Base-by-base conservation (phyloP, 805 yeast species). In the Yarrowia sp. region DNA sequence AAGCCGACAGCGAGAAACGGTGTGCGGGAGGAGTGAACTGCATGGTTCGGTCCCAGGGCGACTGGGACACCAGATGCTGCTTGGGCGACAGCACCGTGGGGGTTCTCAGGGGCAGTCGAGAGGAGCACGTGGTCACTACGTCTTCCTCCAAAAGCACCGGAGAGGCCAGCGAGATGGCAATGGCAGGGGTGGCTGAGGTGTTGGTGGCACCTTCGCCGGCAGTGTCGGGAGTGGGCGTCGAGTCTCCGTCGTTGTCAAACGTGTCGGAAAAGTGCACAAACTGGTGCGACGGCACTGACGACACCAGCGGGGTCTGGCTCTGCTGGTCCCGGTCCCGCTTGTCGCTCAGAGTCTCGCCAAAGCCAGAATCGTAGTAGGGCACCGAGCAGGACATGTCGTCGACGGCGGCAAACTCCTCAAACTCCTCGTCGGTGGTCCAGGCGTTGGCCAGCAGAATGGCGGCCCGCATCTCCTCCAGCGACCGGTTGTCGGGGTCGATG, bases 401-500 rank as follows among this genome's bases (percentile, higher is more conserved):
- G 52, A 82, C 84, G 40, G 83, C 85, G 41, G 81, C 79, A 38
- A 77, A 71, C 49, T 80, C 82, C 67, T 82, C 79, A 64, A 78
- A 76, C 71, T 90, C 96, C 73, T 91, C 97, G 78, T 93, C 97
- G 70, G 91, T 85, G 10, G 97, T 91, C 79, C 93, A 88, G 72
- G 83, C 87, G 67, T 85, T 85, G 41, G 91, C 83, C 65, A 81
- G 82, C 26, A 78, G 74, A 66, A 94, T 78, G 72, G 91, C 94
- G 4, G 78, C 77, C 72, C 85, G 86, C 82, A 92, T 86, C 67
- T 80, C 79, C 1, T 76, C 75, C 70, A 94, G 80, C 74, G 88
- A 88, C 75, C 98, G 87, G 79, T 93, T 91, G 36, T 84, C 83
- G 0, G 98, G 98, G 79, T 93, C 97, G 69, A 94, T 85, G 12